Evolutionary conservation across 2,329 filamentous ascomycete species (phyloP), one percentile per base, ranked within the genome.

Genomic region (Claviceps cyperi): DNA sequence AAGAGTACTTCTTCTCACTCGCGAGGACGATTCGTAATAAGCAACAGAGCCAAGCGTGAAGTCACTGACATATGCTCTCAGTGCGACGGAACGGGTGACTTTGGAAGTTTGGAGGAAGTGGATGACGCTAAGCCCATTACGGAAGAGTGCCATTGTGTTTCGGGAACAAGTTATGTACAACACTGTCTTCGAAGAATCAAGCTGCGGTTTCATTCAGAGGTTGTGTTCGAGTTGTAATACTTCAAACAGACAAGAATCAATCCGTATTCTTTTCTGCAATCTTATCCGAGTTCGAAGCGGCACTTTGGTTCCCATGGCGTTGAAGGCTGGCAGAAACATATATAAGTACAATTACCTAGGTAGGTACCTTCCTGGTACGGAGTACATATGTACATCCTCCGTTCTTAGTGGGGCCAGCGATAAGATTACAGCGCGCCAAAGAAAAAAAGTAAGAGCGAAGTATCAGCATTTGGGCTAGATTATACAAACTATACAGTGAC

Each of bases 371-470:
- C 21, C 21, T 22, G n/a, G n/a, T 22, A 22, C 21, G 21, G 3
- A 1, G 7, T 21, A 40, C 24, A 1, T 14, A 19, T n/a, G 24
- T 41, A 47, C 37, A 32, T 43, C 28, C 28, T 32, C 28, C 39
- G 5, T 40, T 38, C 14, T 4, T 13, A 5, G 50, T 50, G 48
- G 52, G 44, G 54, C 53, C 51, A 44, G 49, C 43, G 51, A 55
- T 55, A 54, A 55, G 54, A 55, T 55, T 32, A 55, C 9, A 14
- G 24, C 35, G 14, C n/a, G 24, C 32, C 28, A 36, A 46, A 46
- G n/a, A 46, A 45, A 56, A 56, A 56, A 55, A 53, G 50, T 55
- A 48, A 43, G 44, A 22, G 36, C 3, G 32, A 13, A 17, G 11
- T 37, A 17, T 46, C 36, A 50, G 48, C 21, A 50, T 50, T 50